Base-by-base conservation (phyloP, 1,284 basidiomycete species). In the Blastosporella zonata region DNA sequence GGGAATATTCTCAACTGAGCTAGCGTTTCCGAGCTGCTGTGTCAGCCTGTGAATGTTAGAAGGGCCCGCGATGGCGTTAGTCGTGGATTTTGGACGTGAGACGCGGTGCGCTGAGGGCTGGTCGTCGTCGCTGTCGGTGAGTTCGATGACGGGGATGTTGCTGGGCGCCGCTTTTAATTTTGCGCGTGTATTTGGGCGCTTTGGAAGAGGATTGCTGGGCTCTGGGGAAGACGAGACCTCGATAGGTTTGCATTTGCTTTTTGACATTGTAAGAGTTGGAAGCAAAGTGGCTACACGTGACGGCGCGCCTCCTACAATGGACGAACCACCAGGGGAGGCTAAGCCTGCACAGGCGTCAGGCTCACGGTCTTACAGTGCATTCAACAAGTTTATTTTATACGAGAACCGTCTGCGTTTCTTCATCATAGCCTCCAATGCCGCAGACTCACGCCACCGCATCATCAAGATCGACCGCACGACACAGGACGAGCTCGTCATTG, bases 351-450 rank as follows among this genome's bases (percentile, higher is more conserved):
- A n/a, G n/a, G n/a, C n/a, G n/a, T n/a, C n/a, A n/a, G n/a, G n/a
- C n/a, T n/a, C 43, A 17, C 54, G 51, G 20, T 39, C 33, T 41
- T 55, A 66, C 21, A 63, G 69, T 13, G 75, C 81, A 0, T 85
- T 85, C 65, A 94, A 93, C 69, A 93, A 93, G 65, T 95, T 93
- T 72, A 87, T 91, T 17, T 70, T 97, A 3, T 96, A 95, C 64
- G 93, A 96, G 71, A 96, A 90, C 56, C 82, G 84, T 50, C 77
- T 85, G 41, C 84, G 90, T 10, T 91, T 95, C 73, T 97, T 85
- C 70, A 82, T 97, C 46, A 83, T 96, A 53, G 92, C 89, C 1
- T 90, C 89, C 22, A 91, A 93, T 67, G 80, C 88, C 2, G 84
- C 87, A 8, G 90, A 91, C 52, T 85, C 87, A 0, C 81, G 87